Conservation (phyloP, 2,329 filamentous ascomycete genomes). For the Penicillium brevicompactum region DNA sequence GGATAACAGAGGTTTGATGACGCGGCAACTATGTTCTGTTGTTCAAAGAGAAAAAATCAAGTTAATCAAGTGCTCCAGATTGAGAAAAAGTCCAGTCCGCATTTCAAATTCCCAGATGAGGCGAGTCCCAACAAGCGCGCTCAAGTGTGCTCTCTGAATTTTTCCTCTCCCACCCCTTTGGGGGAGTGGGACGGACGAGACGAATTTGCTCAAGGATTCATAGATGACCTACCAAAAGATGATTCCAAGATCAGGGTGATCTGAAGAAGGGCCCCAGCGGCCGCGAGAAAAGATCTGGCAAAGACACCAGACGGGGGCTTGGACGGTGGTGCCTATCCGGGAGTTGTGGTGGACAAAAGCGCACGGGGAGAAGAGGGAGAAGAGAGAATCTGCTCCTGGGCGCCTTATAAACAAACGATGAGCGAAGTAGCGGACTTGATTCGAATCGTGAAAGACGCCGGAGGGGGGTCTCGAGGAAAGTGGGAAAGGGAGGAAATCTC, state of each 20-base stretch:
- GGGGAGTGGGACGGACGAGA: not conserved
- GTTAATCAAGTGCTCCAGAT: slow-evolving; percentile 20
- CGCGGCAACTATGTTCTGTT: slow-evolving; percentile 36
- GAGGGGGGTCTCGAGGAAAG: slow-evolving; percentile 17
- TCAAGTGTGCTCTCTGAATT: slow-evolving; percentile 2
- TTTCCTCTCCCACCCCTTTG: slow-evolving; percentile 8
- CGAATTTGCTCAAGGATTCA: not conserved
- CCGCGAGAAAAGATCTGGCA: slow-evolving; percentile 31
- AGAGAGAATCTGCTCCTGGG: slow-evolving; percentile 22
- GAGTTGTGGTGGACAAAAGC: slow-evolving; percentile 15
- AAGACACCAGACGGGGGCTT: slow-evolving; percentile 25
- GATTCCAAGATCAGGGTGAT: slow-evolving; percentile 28
- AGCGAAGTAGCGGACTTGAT: slow-evolving; percentile 8
- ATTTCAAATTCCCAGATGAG: slow-evolving; percentile 8
- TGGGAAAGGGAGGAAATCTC: slow-evolving; percentile 9
- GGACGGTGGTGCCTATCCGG: slow-evolving; percentile 22
- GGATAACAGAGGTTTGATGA: slow-evolving; percentile 29
- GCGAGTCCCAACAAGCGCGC: slow-evolving; percentile 4
- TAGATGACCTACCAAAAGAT: slow-evolving; percentile 30
- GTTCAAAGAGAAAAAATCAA: slow-evolving; percentile 8
- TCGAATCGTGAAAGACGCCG: slow-evolving; percentile 12
- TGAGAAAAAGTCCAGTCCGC: slow-evolving; percentile 12
- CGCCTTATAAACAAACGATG: slow-evolving; percentile 6
- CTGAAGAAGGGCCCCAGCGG: slow-evolving; percentile 31
- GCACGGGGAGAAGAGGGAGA: slow-evolving; percentile 8